Conservation (phyloP, 2,329 filamentous ascomycete species). For the Ceratocystis cubensis region DNA sequence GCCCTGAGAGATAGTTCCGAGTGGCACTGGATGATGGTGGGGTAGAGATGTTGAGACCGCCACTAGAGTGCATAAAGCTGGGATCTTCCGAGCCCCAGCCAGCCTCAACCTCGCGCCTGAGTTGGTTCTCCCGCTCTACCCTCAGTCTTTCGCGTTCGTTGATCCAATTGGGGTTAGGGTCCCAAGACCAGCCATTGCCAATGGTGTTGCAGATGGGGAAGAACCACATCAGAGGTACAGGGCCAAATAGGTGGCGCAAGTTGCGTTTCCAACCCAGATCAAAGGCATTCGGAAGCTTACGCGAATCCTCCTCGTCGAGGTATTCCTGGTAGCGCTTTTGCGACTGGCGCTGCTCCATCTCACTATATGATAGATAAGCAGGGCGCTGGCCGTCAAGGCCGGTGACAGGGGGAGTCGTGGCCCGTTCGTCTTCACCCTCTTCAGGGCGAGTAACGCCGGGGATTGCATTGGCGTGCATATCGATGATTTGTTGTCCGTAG, state of each 20-base stretch:
- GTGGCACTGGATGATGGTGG: conserved; percentile 25
- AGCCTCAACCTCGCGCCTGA: conserved; percentile 49
- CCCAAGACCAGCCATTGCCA: conserved; percentile 91
- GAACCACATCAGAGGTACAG: conserved; percentile 58
- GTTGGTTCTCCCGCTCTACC: conserved; percentile 45
- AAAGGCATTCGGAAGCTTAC: conserved; percentile 84
- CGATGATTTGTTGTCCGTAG: conserved; percentile 61
- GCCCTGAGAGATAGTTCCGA: conserved; percentile 27
- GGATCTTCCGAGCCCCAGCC: conserved; percentile 46
- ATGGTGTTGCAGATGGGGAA: conserved; percentile 74
- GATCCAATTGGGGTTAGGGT: conserved; percentile 67
- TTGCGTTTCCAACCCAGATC: conserved; percentile 78
- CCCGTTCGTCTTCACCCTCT: conserved; percentile 56
- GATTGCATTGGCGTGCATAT: conserved; percentile 69
- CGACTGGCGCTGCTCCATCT: conserved; percentile 43
- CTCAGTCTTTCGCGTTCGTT: conserved; percentile 54
- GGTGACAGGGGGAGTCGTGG: conserved; percentile 19
- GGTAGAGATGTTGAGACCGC: conserved; percentile 21
- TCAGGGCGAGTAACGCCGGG: conserved; percentile 70
- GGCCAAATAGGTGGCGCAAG: conserved; percentile 68
- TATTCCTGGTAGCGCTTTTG: conserved; percentile 54
- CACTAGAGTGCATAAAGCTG: conserved; percentile 21
- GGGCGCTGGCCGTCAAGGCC: conserved; percentile 29
- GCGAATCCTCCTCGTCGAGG: conserved; percentile 77
- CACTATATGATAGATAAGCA: conserved; percentile 40